Conservation (phyloP, 306 rosid genomes). For the Cotoneaster glaucophyllus region DNA sequence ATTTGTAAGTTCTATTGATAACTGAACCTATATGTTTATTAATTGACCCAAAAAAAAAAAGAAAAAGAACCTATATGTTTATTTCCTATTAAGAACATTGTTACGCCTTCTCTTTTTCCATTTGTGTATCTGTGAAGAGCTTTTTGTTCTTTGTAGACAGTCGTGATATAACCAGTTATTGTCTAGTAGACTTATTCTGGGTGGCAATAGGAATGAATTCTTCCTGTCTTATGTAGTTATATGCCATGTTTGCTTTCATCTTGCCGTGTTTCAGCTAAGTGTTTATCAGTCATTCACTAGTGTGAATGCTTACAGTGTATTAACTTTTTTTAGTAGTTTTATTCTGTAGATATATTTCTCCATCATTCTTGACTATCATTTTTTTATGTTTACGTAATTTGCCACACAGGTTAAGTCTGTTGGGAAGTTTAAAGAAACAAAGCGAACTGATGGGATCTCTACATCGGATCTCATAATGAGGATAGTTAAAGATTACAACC, state of each 20-base stretch:
- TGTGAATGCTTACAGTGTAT: background rate
- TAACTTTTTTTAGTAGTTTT: background rate
- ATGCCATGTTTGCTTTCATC: background rate
- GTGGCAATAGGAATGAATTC: background rate
- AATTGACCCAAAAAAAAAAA: too few relatives aligned
- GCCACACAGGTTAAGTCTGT: conserved; percentile 61
- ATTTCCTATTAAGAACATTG: background rate
- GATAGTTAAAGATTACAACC: conserved; percentile 93
- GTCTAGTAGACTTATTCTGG: background rate
- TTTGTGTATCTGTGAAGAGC: background rate
- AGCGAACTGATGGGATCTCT: conserved; percentile 90
- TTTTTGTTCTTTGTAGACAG: background rate
- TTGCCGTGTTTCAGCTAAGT: background rate
- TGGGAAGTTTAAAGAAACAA: conserved; percentile 90
- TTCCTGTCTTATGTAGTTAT: background rate
- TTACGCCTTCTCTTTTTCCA: background rate
- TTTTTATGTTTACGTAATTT: background rate
- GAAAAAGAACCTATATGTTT: background rate
- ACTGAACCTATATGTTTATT: background rate
- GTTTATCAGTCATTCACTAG: background rate
- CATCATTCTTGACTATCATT: background rate
- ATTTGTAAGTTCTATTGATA: conserved; percentile 52
- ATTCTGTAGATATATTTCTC: background rate
- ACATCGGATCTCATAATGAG: conserved; percentile 96
- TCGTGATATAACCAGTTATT: background rate